Evolutionary conservation across 306 rosid genomes (phyloP).

Genomic region (Vachellia pachyceras): DNA sequence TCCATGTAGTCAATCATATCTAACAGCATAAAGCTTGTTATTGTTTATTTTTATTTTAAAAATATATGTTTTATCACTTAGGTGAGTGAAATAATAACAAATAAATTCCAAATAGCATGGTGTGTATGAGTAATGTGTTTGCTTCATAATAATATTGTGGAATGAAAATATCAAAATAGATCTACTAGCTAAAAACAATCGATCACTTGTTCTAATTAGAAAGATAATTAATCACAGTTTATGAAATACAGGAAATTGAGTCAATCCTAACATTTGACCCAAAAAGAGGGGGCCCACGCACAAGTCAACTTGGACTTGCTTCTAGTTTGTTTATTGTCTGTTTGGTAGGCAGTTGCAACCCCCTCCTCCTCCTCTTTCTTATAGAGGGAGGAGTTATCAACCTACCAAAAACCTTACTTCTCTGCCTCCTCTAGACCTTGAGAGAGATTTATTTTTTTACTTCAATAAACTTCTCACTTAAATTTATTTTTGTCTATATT

Average conservation of each 20-base stretch:
- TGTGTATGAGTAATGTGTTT: not conserved
- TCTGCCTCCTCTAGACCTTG: too few relatives aligned
- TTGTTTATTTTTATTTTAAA: not conserved
- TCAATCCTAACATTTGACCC: conserved; percentile 12
- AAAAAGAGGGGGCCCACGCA: not conserved
- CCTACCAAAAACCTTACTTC: not conserved
- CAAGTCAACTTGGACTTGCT: not conserved
- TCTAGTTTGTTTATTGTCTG: too few relatives aligned
- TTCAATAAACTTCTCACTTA: too few relatives aligned
- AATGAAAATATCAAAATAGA: not conserved
- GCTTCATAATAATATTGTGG: not conserved
- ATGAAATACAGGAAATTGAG: not conserved
- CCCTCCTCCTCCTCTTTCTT: not conserved
- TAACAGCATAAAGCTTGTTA: too few relatives aligned
- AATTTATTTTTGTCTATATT: too few relatives aligned
- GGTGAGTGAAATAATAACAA: not conserved
- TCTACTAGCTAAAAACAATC: not conserved
- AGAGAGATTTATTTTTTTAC: too few relatives aligned
- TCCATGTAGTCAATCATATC: too few relatives aligned
- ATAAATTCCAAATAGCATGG: not conserved
- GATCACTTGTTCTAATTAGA: not conserved
- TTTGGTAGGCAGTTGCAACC: conserved; percentile 1
- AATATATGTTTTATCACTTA: not conserved
- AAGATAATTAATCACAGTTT: not conserved
- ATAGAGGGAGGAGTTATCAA: not conserved